Conservation (phyloP, 805 yeast genomes). For the Peterozyma toletana region DNA sequence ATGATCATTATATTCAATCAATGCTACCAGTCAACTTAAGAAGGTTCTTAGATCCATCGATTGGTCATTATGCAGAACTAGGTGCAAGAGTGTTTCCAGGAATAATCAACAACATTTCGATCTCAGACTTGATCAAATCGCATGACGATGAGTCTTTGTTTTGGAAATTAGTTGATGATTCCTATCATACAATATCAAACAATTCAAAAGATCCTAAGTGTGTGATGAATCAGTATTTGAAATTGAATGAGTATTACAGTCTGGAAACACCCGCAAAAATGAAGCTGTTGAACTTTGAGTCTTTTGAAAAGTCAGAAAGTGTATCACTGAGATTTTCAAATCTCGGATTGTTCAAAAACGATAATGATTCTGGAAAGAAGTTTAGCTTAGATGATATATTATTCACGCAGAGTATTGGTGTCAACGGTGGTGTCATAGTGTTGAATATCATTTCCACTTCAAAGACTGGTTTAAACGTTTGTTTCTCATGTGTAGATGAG, state of each 20-base stretch:
- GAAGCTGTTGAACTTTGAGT: background rate
- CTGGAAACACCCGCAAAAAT: background rate
- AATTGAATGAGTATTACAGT: background rate
- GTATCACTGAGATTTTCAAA: constrained; percentile 5
- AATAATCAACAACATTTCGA: constrained; percentile 1
- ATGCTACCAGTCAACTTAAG: constrained; percentile 6
- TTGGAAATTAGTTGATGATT: constrained; percentile 2
- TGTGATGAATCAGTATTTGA: background rate
- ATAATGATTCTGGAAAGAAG: background rate
- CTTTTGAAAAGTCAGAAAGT: background rate
- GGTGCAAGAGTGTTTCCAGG: constrained; percentile 5
- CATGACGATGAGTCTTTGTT: constrained; percentile 1
- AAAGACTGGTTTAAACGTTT: constrained; percentile 2
- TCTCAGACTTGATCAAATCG: constrained; percentile 1
- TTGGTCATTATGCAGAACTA: background rate
- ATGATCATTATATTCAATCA: constrained; percentile 1
- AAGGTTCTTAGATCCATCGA: constrained; percentile 1
- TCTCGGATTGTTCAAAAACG: constrained; percentile 3
- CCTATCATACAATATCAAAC: background rate
- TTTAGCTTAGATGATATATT: constrained; percentile 3
- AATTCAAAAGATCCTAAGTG: background rate
- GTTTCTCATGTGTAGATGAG: background rate
- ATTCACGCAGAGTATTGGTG: constrained; percentile 6
- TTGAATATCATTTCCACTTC: constrained; percentile 3
- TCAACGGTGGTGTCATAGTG: constrained; percentile 2